phyloP scores from a whole-genome alignment of 257 asterid species.

The Avicennia marina region DNA sequence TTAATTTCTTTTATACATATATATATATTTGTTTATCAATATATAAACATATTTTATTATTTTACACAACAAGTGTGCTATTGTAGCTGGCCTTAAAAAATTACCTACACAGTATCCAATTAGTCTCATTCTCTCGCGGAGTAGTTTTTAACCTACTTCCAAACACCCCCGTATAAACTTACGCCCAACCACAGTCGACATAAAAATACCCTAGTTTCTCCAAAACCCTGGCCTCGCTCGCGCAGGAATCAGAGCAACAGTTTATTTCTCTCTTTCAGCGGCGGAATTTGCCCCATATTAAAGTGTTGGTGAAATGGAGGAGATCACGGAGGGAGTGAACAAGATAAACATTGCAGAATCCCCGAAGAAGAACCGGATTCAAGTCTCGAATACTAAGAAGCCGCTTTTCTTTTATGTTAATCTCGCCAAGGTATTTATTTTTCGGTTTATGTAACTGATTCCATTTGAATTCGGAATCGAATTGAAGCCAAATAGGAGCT shows the following conservation, averaged over 20 bases:
- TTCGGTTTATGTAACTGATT: too few relatives aligned
- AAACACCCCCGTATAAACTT: conserved; percentile 6
- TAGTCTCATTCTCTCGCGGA: neutral
- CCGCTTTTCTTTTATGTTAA: conserved; percentile 83
- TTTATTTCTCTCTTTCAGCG: too few relatives aligned
- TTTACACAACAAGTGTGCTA: too few relatives aligned
- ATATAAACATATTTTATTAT: too few relatives aligned
- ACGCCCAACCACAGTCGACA: conserved; percentile 15
- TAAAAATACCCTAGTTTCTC: conserved; percentile 28
- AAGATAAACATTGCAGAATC: conserved; percentile 41
- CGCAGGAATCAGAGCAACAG: conserved; percentile 6
- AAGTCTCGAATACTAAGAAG: conserved; percentile 71
- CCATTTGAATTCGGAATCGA: too few relatives aligned
- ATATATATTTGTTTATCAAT: too few relatives aligned
- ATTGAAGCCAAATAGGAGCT: too few relatives aligned
- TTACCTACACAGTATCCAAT: too few relatives aligned
- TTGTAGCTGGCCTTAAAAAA: too few relatives aligned
- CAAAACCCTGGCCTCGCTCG: conserved; percentile 17
- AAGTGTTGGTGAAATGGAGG: conserved; percentile 52
- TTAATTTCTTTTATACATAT: too few relatives aligned
- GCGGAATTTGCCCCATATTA: too few relatives aligned
- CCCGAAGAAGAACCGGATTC: conserved; percentile 73
- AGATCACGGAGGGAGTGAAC: conserved; percentile 52
- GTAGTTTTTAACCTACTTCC: conserved; percentile 1
- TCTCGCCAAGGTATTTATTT: conserved; percentile 56